A percentile compares a stretch with the other conserved stretches of the same genome.
Conservation (phyloP, 352 stramenopile genomes). For the Phytophthora sansomeana region DNA sequence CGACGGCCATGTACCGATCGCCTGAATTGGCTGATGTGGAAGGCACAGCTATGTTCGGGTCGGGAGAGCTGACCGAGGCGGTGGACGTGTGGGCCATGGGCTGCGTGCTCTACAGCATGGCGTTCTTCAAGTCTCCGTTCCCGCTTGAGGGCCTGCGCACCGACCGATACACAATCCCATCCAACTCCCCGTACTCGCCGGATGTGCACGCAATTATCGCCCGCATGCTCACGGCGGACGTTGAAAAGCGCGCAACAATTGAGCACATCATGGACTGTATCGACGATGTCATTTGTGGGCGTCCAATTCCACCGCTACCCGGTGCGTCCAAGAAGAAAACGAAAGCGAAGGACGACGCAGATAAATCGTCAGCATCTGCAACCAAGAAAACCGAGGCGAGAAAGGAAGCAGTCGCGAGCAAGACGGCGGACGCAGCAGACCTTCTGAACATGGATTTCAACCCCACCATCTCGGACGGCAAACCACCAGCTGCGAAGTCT, state of each 20-base stretch:
- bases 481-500: constrained; percentile 16
- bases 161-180: constrained; percentile 93
- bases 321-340: constrained; percentile 40
- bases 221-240: constrained; percentile 92
- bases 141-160: constrained; percentile 95
- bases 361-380: constrained; percentile 4
- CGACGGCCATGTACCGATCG: constrained; percentile 97
- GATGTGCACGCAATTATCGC: constrained; percentile 91
- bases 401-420: constrained; percentile 61
- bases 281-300: constrained; percentile 60
- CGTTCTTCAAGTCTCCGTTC: constrained; percentile 97
- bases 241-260: constrained; percentile 91
- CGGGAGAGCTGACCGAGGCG: constrained; percentile 90
- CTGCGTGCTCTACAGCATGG: constrained; percentile 96
- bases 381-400: constrained; percentile 63
- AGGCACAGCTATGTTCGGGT: constrained; percentile 92
- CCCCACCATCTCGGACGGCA: constrained; percentile 53
- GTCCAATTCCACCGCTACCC: constrained; percentile 47
- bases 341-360: constrained; percentile 32
- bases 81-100: constrained; percentile 96
- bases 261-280: constrained; percentile 93
- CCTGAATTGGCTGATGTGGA: constrained; percentile 97
- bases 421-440: constrained; percentile 46
- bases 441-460: constrained; percentile 79
- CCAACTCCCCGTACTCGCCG: constrained; percentile 90